phyloP scores from a whole-genome alignment of 139 green algal genomes.

The Ostreobium quekettii region DNA sequence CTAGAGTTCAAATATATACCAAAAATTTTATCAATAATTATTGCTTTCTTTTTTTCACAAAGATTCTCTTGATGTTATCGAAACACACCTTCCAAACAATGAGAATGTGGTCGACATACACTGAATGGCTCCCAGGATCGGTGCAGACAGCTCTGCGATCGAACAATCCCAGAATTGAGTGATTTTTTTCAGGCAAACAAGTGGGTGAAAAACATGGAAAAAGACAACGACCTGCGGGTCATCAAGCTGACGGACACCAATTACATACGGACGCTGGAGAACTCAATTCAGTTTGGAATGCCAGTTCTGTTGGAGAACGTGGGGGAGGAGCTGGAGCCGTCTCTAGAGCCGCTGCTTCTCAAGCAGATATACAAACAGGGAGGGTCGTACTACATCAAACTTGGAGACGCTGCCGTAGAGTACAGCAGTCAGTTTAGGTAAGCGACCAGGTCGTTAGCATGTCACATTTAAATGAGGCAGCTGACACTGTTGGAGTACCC shows the following conservation, averaged over 20 bases:
- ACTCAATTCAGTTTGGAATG: conserved; percentile 34
- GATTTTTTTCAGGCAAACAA: conserved; percentile 30
- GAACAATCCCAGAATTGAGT: neutral
- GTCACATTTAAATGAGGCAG: too few species aligned
- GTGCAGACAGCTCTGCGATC: too few species aligned
- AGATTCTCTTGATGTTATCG: neutral
- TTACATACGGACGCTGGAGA: conserved; percentile 42
- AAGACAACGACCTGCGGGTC: conserved; percentile 22
- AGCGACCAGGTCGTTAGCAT: too few species aligned
- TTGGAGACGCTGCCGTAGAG: conserved; percentile 37
- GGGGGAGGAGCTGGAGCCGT: conserved; percentile 37
- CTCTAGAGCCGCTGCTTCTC: conserved; percentile 39
- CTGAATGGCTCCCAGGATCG: neutral
- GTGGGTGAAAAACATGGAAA: conserved; percentile 46
- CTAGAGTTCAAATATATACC: too few species aligned
- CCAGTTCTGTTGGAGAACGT: conserved; percentile 44
- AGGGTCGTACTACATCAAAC: conserved; percentile 29
- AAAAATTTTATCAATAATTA: too few species aligned
- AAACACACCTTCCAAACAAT: neutral
- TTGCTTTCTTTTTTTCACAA: too few species aligned
- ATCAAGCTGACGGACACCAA: conserved; percentile 38
- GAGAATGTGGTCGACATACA: neutral
- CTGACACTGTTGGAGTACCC: too few species aligned
- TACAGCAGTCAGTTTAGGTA: conserved; percentile 34
- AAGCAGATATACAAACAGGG: conserved; percentile 44